Evolutionary conservation across 1,139 yeast genomes (phyloP), one percentile per base, ranked within the genome.

Genomic region (Hyphopichia wangnamkhiaoensis): DNA sequence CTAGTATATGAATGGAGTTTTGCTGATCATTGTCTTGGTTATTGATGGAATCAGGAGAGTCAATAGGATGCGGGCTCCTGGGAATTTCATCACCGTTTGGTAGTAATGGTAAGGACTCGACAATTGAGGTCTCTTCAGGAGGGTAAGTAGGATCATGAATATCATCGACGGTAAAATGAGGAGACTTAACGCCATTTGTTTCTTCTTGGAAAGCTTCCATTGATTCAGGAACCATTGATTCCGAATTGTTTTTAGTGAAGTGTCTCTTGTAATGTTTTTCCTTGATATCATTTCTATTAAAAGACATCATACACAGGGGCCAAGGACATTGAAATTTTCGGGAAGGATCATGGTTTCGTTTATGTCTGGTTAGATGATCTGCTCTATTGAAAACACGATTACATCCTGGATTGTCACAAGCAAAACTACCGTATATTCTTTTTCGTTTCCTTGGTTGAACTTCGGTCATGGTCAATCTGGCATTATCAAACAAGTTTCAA

Each of bases 301-400:
- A 71, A 2, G 66, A 59, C 45, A 68, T 65, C 13, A 71, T 73
- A 48, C 76, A 71, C 39, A 60, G 29, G 49, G 52, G 30, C 60
- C 64, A 37, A 37, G 50, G 12, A 60, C 47, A 12, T 56, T 48
- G 39, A 53, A 64, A 26, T 59, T 62, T 49, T 76, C 70, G 25
- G 54, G 56, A 46, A 4, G 71, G 68, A 33, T 64, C 68, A 44
- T 71, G 77, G 46, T 71, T 71, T 40, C 71, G 57, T 43, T 65
- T 60, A 44, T 71, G 77, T 23, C 77, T 48, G 1, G 72, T 60
- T 15, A 71, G 49, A 48, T 71, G 77, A 48, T 71, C 77, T 1
- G 70, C 59, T 18, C 77, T 50, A 24, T 68, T 56, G 41, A 71
- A 71, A n/a, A 65, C 63, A 42, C 70, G 70, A 34, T 57, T 55